These are phyloP conservation scores for Gnomoniopsis sp. DNA, from an alignment of 2,329 filamentous ascomycete genomes.

Conservation along the genomic window DNA sequence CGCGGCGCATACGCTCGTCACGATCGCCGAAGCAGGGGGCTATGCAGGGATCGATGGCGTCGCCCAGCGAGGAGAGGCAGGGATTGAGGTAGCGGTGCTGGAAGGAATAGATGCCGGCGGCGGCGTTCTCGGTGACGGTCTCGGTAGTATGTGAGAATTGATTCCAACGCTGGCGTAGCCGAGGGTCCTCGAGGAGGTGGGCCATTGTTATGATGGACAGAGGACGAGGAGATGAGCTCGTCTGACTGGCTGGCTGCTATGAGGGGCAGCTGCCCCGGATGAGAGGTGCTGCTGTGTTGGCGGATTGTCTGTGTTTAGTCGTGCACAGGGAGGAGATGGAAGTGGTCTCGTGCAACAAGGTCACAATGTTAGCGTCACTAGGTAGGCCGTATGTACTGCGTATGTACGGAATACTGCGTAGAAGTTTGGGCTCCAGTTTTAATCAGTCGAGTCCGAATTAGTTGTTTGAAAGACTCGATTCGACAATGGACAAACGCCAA, in stretches of 20 bases:
- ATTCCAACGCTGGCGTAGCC: conserved; percentile 90
- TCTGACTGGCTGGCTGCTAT: not conserved
- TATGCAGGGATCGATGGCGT: conserved; percentile 69
- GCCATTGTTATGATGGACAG: conserved; percentile 43
- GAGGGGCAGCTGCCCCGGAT: not conserved
- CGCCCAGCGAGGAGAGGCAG: conserved; percentile 66
- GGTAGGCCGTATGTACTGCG: too few species aligned
- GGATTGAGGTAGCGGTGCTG: conserved; percentile 81
- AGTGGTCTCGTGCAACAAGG: not conserved
- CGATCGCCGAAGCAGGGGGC: conserved; percentile 67
- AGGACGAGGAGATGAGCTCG: not conserved
- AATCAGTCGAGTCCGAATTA: too few species aligned
- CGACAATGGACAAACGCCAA: too few species aligned
- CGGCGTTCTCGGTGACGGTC: conserved; percentile 85
- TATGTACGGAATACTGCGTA: too few species aligned
- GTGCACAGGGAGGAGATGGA: not conserved
- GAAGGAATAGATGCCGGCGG: conserved; percentile 85
- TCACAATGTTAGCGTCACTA: too few species aligned
- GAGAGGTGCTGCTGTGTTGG: not conserved
- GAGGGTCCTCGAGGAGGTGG: conserved; percentile 71
- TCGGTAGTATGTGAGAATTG: conserved; percentile 89
- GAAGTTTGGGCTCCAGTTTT: too few species aligned
- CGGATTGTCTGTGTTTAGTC: not conserved
- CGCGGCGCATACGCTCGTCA: conserved; percentile 69
- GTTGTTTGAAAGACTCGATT: too few species aligned